Evolutionary conservation across 1,284 basidiomycete genomes (phyloP).

Genomic region (Marasmius sp.): DNA sequence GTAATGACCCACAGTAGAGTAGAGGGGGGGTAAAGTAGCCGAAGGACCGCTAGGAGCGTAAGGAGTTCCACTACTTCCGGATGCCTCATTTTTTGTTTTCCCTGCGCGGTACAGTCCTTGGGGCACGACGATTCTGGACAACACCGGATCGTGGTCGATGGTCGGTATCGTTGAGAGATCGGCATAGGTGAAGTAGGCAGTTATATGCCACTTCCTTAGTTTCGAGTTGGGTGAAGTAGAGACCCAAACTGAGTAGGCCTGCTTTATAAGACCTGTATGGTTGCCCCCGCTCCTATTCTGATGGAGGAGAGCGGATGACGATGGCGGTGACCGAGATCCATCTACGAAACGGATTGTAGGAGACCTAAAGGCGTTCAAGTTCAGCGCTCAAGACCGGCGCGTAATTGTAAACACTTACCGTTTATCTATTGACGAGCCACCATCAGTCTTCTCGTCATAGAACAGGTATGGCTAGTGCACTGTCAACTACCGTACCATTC

Average conservation of each 20-base stretch:
- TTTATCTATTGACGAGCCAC: slow-evolving; percentile 33
- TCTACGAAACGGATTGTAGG: slow-evolving; percentile 59
- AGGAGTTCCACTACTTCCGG: slow-evolving; percentile 9
- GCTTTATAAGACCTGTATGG: slow-evolving; percentile 57
- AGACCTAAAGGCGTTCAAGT: slow-evolving; percentile 25
- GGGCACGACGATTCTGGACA: slow-evolving; percentile 53
- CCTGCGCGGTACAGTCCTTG: slow-evolving; percentile 59
- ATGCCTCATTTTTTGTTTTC: slow-evolving; percentile 48
- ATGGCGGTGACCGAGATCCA: slow-evolving; percentile 45
- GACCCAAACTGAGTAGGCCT: slow-evolving; percentile 67
- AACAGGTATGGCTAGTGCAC: slow-evolving; percentile 56
- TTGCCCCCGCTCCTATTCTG: slow-evolving; percentile 54
- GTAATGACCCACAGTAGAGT: slow-evolving; percentile 27
- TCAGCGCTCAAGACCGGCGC: background rate
- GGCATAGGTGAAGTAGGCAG: slow-evolving; percentile 63
- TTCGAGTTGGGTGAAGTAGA: slow-evolving; percentile 42
- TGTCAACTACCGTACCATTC: slow-evolving; percentile 3
- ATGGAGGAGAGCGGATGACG: slow-evolving; percentile 57
- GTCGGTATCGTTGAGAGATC: slow-evolving; percentile 60
- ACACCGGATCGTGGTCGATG: slow-evolving; percentile 51
- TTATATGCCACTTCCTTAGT: slow-evolving; percentile 62
- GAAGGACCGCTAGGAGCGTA: slow-evolving; percentile 22
- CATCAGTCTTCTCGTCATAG: slow-evolving; percentile 60
- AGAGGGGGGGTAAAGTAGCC: slow-evolving; percentile 33
- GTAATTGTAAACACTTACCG: slow-evolving; percentile 32